Evolutionary conservation across 805 yeast genomes (phyloP).

Genomic region (Saccharomycopsis sp.): DNA sequence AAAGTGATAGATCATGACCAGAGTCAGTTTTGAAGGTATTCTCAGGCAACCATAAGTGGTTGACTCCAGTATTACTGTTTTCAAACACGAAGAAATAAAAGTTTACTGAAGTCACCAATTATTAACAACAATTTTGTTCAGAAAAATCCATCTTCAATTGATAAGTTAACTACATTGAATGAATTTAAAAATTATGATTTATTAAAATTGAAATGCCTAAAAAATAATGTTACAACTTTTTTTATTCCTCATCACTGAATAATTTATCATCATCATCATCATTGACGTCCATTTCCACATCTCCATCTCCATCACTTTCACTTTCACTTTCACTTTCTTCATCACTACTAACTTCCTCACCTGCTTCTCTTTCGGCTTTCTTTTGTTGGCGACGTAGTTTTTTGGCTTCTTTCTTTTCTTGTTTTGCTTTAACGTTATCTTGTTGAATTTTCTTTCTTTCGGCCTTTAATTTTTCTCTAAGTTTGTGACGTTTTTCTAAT

Average conservation of each 20-base stretch:
- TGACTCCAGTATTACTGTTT: too few species aligned
- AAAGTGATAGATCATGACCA: too few species aligned
- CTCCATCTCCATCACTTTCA: neutral
- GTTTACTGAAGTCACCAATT: too few species aligned
- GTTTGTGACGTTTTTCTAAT: slow-evolving; percentile 59
- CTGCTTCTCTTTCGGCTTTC: slow-evolving; percentile 26
- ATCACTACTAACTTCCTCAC: slow-evolving; percentile 1
- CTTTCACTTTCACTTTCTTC: slow-evolving; percentile 3
- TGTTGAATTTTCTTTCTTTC: slow-evolving; percentile 70
- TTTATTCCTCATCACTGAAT: slow-evolving; percentile 5
- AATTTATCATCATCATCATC: slow-evolving; percentile 6
- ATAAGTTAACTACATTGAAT: too few species aligned
- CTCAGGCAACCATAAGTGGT: too few species aligned
- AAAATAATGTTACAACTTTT: too few species aligned
- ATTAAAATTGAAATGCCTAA: too few species aligned
- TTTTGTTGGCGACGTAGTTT: slow-evolving; percentile 55
- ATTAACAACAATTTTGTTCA: too few species aligned
- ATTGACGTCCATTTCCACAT: slow-evolving; percentile 1
- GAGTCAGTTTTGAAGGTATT: too few species aligned
- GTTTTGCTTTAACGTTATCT: slow-evolving; percentile 66
- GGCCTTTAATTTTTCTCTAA: slow-evolving; percentile 49
- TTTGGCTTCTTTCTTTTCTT: slow-evolving; percentile 62
- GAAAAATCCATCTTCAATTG: too few species aligned
- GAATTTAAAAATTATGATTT: too few species aligned
- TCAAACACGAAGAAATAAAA: too few species aligned